These are phyloP conservation scores for Hypoxylon sp. DNA, from an alignment of 2,329 filamentous ascomycete species.

Conservation along the genomic window DNA sequence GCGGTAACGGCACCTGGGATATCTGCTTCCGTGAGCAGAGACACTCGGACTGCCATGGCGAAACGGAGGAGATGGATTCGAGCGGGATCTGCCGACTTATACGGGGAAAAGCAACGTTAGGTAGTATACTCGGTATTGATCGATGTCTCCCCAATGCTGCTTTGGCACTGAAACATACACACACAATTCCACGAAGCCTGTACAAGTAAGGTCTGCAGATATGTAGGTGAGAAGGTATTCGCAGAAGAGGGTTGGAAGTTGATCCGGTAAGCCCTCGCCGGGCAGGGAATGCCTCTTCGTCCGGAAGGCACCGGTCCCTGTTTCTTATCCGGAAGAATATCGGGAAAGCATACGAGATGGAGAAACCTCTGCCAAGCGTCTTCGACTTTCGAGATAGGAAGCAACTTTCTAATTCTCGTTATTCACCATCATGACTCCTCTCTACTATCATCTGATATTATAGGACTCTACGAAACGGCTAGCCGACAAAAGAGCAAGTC, in stretches of 20 bases:
- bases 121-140: slow-evolving; percentile 20
- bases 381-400: no score
- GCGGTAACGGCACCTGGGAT: slow-evolving; percentile 45
- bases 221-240: background rate
- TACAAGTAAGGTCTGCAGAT: background rate
- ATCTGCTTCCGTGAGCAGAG: slow-evolving; percentile 42
- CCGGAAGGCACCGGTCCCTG: slow-evolving; percentile 4
- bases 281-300: background rate
- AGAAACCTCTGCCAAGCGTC: background rate
- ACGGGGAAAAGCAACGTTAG: slow-evolving; percentile 19
- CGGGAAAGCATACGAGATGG: background rate
- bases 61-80: slow-evolving; percentile 28
- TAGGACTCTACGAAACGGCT: background rate
- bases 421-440: background rate
- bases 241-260: background rate
- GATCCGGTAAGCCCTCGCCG: slow-evolving; percentile 8
- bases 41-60: slow-evolving; percentile 42
- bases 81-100: slow-evolving; percentile 26
- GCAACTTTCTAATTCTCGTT: background rate
- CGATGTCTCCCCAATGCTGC: slow-evolving; percentile 8
- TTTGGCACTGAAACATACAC: background rate
- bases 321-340: slow-evolving; percentile 5
- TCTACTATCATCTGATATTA: background rate
- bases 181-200: background rate
- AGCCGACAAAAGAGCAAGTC: background rate